Evolutionary conservation across 768 basidiomycete genomes (phyloP), one percentile per base, ranked within the genome.

Genomic region (Lactarius sanguifluus): DNA sequence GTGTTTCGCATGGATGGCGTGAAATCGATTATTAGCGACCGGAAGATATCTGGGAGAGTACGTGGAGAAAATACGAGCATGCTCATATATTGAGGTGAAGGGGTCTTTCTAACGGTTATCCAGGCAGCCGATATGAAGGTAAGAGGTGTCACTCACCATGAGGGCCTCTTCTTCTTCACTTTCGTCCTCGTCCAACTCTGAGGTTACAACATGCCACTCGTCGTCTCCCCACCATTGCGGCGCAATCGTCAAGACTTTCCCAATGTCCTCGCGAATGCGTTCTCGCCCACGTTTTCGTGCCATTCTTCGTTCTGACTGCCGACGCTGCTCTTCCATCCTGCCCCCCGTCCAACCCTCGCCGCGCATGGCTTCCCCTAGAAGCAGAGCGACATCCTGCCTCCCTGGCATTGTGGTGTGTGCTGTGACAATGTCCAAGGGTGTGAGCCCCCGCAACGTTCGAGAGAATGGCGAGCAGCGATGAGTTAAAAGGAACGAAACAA

Each of bases 51-150:
- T 1, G 92, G 87, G 10, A 98, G 78, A 15, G 88, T 81, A 47
- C 85, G 81, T 3, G 93, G 91, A 18, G 94, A 90, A 78, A 96
- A 98, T 20, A 93, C 96, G 57, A 99, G 90, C 91, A 98, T 95
- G 55, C 90, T 86, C 23, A 89, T 83, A 73, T 89, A 94, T 74
- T 92, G 89, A 71, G 82, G 77, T 23, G 83, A 81, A 28, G 91
- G 91, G 38, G 93, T 92, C 86, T 91, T 75, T 66, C 68, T 34
- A 38, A 32, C 15, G 34, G 40, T 69, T 59, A 61, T 43, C 50
- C 13, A 43, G 34, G 10, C 25, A 7, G 47, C 12, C 34, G 36
- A 25, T 30, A 55, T 30, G 41, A 58, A 30, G 50, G 20, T n/a
- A 50, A 15, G 57, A 66, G 41, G 58, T 34, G 56, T 28, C 56